Evolutionary conservation across 2,329 filamentous ascomycete species (phyloP).

Genomic region (Tricladium varicosporioides): DNA sequence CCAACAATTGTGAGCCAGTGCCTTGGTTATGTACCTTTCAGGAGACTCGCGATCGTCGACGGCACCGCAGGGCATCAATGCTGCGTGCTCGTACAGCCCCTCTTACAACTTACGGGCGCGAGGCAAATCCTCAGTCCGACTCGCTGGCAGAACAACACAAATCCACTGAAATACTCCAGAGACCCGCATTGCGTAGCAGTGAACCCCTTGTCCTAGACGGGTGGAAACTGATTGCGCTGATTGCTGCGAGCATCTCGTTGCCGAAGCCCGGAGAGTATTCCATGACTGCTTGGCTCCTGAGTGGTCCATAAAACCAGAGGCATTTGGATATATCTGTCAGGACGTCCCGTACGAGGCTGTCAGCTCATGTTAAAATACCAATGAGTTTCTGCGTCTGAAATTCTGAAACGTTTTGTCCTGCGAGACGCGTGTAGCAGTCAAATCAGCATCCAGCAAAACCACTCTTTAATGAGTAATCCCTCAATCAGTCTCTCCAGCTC

Average conservation of each 20-base stretch:
- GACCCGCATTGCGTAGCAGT: neutral
- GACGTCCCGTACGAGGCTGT: neutral
- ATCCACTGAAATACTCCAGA: neutral
- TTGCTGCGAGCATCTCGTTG: neutral
- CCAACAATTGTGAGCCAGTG: neutral
- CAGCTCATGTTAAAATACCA: neutral
- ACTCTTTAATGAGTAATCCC: neutral
- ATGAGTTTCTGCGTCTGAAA: neutral
- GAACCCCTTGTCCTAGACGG: neutral
- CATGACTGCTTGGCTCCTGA: constrained; percentile 9
- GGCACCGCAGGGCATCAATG: no score
- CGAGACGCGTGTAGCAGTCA: constrained; percentile 18
- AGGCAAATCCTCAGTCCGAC: neutral
- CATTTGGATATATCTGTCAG: no score
- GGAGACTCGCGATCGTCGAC: neutral
- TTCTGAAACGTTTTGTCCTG: constrained; percentile 18
- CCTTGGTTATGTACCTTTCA: neutral
- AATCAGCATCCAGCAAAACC: constrained; percentile 13
- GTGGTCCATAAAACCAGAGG: constrained; percentile 11
- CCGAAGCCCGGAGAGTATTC: neutral
- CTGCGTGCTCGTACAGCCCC: no score
- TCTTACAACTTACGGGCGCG: neutral
- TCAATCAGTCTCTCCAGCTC: constrained; percentile 3
- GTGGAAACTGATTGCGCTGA: neutral
- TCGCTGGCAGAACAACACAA: neutral